A percentile compares a stretch with the other conserved stretches of the same genome.
Evolutionary conservation across 225 moss, liverwort and hornwort genomes (phyloP).

Genomic region (Antitrichia curtipendula): DNA sequence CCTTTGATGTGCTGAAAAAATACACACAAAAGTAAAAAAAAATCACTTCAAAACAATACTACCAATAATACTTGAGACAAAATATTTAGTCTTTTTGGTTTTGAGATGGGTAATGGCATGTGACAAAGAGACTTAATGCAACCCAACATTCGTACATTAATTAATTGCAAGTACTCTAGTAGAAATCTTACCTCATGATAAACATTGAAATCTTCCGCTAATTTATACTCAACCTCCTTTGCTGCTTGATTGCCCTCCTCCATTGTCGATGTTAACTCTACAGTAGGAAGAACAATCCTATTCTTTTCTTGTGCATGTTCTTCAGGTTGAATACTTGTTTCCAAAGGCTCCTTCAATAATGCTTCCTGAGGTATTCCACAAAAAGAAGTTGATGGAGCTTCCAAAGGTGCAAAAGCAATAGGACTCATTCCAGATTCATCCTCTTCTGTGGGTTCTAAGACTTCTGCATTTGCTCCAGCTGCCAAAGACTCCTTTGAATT

Average conservation of each 20-base stretch:
- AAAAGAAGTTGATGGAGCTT: background rate
- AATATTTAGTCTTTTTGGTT: background rate
- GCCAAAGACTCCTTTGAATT: background rate
- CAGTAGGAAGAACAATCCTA: background rate
- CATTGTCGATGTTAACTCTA: background rate
- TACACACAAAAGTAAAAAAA: background rate
- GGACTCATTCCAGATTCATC: background rate
- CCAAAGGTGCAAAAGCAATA: background rate
- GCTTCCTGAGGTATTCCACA: background rate
- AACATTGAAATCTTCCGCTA: background rate
- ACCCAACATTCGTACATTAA: background rate
- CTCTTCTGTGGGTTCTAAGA: background rate
- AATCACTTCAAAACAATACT: background rate
- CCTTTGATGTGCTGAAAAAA: background rate
- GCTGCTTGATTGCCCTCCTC: background rate
- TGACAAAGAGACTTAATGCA: background rate
- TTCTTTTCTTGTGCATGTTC: background rate
- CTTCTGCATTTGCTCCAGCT: background rate
- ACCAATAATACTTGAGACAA: background rate
- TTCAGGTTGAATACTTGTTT: background rate
- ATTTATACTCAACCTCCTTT: background rate
- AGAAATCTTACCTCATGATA: constrained; percentile 1
- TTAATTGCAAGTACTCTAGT: too few relatives aligned
- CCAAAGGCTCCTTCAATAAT: background rate
- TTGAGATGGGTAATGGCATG: background rate